phyloP scores from a whole-genome alignment of 2,329 filamentous ascomycete genomes.

The Talaromyces sp. region DNA sequence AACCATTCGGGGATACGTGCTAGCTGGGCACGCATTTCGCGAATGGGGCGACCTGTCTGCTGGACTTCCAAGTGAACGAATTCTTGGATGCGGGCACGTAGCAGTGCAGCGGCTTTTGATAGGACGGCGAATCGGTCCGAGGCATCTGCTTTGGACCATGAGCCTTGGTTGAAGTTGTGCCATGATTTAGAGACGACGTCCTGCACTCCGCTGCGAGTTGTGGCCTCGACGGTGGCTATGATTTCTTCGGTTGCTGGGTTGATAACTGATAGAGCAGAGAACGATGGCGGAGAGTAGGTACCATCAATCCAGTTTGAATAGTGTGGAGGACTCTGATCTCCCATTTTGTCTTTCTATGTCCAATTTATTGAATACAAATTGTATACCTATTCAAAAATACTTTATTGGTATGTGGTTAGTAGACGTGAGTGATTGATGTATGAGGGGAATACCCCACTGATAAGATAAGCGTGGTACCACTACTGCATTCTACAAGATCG shows the following conservation, averaged over 20 bases:
- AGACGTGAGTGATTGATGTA: background rate
- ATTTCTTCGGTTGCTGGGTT: conserved; percentile 31
- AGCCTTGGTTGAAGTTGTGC: conserved; percentile 46
- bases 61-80: conserved; percentile 62
- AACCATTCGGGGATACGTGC: conserved; percentile 60
- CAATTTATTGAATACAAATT: too few relatives aligned
- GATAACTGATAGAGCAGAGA: conserved; percentile 23
- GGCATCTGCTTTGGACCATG: conserved; percentile 57
- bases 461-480: background rate
- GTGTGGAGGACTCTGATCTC: conserved; percentile 19
- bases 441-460: conserved; percentile 8
- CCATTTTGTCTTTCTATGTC: background rate
- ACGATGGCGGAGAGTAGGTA: conserved; percentile 19
- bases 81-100: conserved; percentile 51
- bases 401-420: background rate
- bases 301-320: conserved; percentile 34
- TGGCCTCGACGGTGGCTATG: conserved; percentile 51
- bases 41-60: conserved; percentile 65
- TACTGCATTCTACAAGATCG: background rate
- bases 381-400: too few relatives aligned
- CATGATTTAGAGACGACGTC: conserved; percentile 44
- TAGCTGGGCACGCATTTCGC: conserved; percentile 69
- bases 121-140: conserved; percentile 61
- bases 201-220: conserved; percentile 51
- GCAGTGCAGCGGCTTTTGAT: conserved; percentile 55